Evolutionary conservation across 768 basidiomycete species (phyloP), one percentile per base, ranked within the genome.

Genomic region (Hypholoma fasciculare): DNA sequence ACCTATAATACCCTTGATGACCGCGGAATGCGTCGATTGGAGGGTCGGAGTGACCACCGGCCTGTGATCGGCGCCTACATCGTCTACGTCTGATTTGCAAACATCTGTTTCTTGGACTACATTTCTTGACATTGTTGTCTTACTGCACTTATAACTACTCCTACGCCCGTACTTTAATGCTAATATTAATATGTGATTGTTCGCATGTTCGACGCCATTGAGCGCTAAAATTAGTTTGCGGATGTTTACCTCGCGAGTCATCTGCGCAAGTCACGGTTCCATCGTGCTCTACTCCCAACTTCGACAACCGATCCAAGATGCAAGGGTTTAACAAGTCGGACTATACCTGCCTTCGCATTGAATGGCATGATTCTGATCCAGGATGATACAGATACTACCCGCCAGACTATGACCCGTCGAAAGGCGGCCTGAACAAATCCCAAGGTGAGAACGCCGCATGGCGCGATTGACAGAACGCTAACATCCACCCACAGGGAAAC

Each of bases 21-120:
- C 67, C 76, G 78, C 30, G 83, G 76, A 7, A 94, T 96, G 88
- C 79, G 84, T 40, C 77, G 81, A 56, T 70, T 96, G 54, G 88
- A 90, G 69, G 92, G 89, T 14, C 80, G 88, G 43, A 90, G 88
- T 62, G 92, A 95, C 69, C 92, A 95, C 67, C 75, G 92, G 38
- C 92, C 92, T 0, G 92, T 94, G n/a, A 84, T 92, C 59, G 90
- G 90, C 55, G 82, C 83, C 20, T 94, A 90, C 67, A 83, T 83
- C 42, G 76, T 90, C 51, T 91, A 88, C 72, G 62, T 90, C 34
- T 88, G 59, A 55, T 52, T 49, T 30, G 12, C 23, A 43, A 37
- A 30, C 30, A 20, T 47, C 48, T 43, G 37, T 46, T 23, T 50
- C 17, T 49, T 52, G 49, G 49, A 26, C 47, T 30, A 30, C 48